Evolutionary conservation across 208 protist genomes (phyloP), one percentile per base, ranked within the genome.

Genomic region (Naegleria gruberi): DNA sequence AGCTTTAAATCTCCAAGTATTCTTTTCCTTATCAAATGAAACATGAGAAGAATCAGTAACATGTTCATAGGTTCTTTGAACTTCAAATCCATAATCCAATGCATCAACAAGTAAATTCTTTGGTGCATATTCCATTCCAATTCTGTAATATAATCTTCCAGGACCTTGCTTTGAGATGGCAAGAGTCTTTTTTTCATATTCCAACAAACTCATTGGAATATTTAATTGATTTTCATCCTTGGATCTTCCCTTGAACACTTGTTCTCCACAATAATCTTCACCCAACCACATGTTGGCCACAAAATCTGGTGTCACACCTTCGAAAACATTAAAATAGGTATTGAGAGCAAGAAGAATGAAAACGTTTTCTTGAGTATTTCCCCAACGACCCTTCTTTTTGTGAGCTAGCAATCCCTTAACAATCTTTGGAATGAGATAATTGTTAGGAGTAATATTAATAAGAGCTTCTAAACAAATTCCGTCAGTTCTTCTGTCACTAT

Each of bases 41-140:
- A 89, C 86, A 46, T 89, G 57, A n/a, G 4, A 19, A 12, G 3
- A 8, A 45, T 89, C 43, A 44, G 3, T 30, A 26, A 89, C 40
- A 10, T 2, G 12, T 57, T 89, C 65, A 81, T 89, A 89, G 8
- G 42, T 89, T 74, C 86, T 74, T 45, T 45, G 17, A 30, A 89
- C 43, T 15, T 34, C 34, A n/a, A 89, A 89, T 8, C 86, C 86
- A n/a, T 44, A 74, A 55, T n/a, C 30, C 30, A 45, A 19, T n/a
- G 86, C 43, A 19, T 1, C 6, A 42, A 89, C 3, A 10, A 10
- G 6, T 41, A 82, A 45, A 19, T 46, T 89, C 45, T 51, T 89
- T 41, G 86, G 86, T 19, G 86, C 86, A 81, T 89, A 89, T 1
- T 4, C 8, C 15, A 89, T 7, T n/a, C 86, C 86, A 4, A 89